These are phyloP conservation scores for Mortierella sp. DNA, from an alignment of 371 early-diverging fungal genomes.

Conservation along the genomic window DNA sequence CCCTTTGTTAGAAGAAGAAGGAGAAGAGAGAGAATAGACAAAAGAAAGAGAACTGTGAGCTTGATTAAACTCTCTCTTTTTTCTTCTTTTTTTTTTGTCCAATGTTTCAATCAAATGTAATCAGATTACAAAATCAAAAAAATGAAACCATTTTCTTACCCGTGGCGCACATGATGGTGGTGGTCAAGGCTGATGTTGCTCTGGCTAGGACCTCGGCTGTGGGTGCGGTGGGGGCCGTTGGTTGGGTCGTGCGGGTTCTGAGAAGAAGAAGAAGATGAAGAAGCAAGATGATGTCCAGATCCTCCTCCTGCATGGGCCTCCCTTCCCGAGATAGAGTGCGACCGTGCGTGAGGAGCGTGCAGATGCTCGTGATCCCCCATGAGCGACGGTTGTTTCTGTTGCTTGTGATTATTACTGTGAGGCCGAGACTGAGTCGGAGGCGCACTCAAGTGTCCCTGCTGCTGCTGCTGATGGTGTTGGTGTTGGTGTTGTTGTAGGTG, in stretches of 20 bases:
- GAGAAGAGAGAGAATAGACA: no score
- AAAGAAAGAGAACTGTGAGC: not conserved
- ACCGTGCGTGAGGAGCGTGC: slow-evolving; percentile 25
- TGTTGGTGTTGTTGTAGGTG: slow-evolving; percentile 15
- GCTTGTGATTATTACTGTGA: slow-evolving; percentile 7
- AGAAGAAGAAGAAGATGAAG: not conserved
- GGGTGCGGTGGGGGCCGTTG: slow-evolving; percentile 15
- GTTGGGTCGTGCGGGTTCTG: slow-evolving; percentile 18
- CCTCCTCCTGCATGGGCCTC: slow-evolving; percentile 23
- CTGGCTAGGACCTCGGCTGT: slow-evolving; percentile 10
- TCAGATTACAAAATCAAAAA: not conserved
- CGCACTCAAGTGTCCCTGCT: not conserved
- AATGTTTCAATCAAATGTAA: no score
- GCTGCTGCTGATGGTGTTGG: not conserved
- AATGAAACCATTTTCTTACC: not conserved
- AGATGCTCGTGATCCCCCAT: slow-evolving; percentile 23
- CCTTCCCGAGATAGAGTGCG: slow-evolving; percentile 11
- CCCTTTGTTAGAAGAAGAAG: not conserved
- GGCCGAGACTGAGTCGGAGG: slow-evolving; percentile 8
- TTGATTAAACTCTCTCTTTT: slow-evolving; percentile 1
- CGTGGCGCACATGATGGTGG: not conserved
- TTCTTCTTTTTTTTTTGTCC: slow-evolving; percentile 12
- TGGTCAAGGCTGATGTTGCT: not conserved
- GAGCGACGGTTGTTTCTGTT: slow-evolving; percentile 6
- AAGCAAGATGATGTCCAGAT: slow-evolving; percentile 10